Conservation (phyloP, 2,329 filamentous ascomycete genomes). For the Achaetomium macrosporum region DNA sequence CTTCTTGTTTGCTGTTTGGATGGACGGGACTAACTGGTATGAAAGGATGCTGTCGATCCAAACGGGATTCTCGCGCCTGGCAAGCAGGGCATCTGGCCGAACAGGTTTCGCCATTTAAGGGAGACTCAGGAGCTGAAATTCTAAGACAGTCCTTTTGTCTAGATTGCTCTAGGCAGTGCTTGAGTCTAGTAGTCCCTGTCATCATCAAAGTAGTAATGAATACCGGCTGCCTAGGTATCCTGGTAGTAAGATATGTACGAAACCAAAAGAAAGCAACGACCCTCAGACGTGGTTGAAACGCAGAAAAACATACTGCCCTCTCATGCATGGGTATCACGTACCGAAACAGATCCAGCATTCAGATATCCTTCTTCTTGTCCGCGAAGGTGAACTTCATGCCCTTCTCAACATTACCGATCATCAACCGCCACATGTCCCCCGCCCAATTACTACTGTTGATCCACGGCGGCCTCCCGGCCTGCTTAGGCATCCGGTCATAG, state of each 20-base stretch:
- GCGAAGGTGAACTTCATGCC: conserved; percentile 19
- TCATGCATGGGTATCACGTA: neutral
- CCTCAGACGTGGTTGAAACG: no score
- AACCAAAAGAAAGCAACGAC: no score
- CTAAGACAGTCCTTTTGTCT: neutral
- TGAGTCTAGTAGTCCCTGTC: no score
- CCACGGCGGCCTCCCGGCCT: conserved; percentile 27
- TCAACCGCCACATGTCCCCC: conserved; percentile 22
- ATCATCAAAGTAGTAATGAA: no score
- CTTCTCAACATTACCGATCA: conserved; percentile 16
- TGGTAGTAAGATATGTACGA: no score
- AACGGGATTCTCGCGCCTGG: conserved; percentile 35
- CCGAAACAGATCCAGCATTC: neutral
- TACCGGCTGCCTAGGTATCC: no score
- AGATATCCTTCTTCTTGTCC: conserved; percentile 15
- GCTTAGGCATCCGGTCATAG: conserved; percentile 24
- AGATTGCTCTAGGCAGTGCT: neutral
- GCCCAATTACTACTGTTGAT: conserved; percentile 23
- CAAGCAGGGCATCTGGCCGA: conserved; percentile 36
- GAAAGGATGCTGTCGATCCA: conserved; percentile 33
- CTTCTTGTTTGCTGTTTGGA: neutral
- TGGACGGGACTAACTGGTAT: neutral
- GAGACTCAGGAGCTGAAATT: conserved; percentile 11
- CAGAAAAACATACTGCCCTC: no score
- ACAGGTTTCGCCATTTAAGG: conserved; percentile 23